Percentiles rank a stretch among this genome's conserved stretches.
Evolutionary conservation across 2,329 filamentous ascomycete species (phyloP).

Genomic region (Hypocreales sp.): DNA sequence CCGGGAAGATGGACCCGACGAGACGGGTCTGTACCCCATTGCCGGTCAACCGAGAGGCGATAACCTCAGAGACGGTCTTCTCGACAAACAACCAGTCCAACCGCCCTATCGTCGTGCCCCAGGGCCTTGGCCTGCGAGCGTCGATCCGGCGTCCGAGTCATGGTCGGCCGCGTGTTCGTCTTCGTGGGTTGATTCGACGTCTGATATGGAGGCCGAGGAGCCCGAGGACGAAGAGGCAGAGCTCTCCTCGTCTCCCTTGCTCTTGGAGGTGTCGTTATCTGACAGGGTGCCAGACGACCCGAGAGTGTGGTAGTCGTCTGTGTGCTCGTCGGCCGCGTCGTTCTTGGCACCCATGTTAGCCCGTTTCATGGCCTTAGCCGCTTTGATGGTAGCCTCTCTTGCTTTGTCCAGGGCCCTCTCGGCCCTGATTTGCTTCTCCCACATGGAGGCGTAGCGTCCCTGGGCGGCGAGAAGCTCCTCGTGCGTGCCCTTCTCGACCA

Average conservation of each 20-base stretch:
- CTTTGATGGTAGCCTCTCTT: conserved; percentile 19
- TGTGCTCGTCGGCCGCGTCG: conserved; percentile 18
- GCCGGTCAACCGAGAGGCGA: too few relatives aligned
- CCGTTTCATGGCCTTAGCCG: conserved; percentile 24
- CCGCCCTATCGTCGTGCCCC: conserved; percentile 1
- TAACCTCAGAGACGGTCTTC: too few relatives aligned
- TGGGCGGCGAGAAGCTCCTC: conserved; percentile 54
- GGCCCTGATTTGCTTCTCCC: conserved; percentile 74
- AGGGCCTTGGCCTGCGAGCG: conserved; percentile 2
- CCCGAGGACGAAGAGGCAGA: conserved; percentile 7
- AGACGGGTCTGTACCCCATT: too few relatives aligned
- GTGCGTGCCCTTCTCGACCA: conserved; percentile 67
- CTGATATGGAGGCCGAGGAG: conserved; percentile 13
- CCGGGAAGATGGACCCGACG: too few relatives aligned
- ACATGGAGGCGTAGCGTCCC: conserved; percentile 71
- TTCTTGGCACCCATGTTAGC: conserved; percentile 30
- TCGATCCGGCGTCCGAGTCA: conserved; percentile 4
- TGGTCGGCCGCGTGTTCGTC: conserved; percentile 9
- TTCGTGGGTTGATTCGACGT: conserved; percentile 20
- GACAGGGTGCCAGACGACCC: conserved; percentile 27
- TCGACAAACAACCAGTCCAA: too few relatives aligned
- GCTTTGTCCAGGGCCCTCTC: conserved; percentile 40
- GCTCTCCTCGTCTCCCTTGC: conserved; percentile 16
- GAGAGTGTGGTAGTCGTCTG: conserved; percentile 29
- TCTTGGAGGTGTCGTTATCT: conserved; percentile 17